Evolutionary conservation across 139 green algal species (phyloP).

Genomic region (Volvox africanus): DNA sequence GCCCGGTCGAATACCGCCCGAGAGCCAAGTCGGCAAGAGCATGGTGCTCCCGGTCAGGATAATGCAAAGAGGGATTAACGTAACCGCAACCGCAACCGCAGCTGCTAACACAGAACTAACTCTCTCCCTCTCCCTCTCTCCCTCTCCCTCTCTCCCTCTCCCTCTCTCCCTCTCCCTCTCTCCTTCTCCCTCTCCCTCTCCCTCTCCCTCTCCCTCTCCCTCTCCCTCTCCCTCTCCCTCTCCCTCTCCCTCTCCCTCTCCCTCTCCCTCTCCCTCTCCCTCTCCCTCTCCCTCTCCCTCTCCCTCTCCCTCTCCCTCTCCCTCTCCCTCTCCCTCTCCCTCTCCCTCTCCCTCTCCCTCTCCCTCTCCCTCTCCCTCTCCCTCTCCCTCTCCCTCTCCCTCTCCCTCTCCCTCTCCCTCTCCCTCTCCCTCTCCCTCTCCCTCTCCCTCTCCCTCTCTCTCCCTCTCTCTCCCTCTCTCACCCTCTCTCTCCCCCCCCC

Average conservation of each 20-base stretch:
- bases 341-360: neutral
- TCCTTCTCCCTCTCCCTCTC: neutral
- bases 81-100: neutral
- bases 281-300: neutral
- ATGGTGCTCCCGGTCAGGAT: slow-evolving; percentile 93
- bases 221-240: no score
- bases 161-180: no score
- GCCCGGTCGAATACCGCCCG: slow-evolving; percentile 42
- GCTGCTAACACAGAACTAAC: neutral
- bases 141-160: neutral
- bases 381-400: neutral
- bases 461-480: neutral
- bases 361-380: neutral
- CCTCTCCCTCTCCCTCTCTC: neutral
- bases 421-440: neutral
- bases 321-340: neutral
- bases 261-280: neutral
- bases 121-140: neutral
- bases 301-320: neutral
- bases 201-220: neutral
- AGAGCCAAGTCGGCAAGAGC: slow-evolving; percentile 62
- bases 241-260: neutral
- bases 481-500: slow-evolving; percentile 52
- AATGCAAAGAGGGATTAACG: slow-evolving; percentile 64
- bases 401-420: neutral